A percentile compares a stretch with the other conserved stretches of the same genome.
Evolutionary conservation across 1,139 yeast species (phyloP).

Genomic region (Hanseniaspora sp.): DNA sequence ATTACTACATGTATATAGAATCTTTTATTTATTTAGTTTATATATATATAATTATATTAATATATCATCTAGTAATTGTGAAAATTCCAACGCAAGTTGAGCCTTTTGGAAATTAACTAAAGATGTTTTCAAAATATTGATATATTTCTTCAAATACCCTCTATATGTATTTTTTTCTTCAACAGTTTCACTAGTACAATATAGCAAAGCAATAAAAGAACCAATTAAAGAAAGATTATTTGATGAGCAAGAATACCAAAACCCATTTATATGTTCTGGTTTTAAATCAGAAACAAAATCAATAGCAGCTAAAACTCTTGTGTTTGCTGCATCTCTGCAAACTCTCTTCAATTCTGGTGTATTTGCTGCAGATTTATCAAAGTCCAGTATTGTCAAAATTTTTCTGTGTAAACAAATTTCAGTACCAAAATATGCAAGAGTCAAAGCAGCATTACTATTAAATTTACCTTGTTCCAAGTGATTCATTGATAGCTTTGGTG

Average conservation of each 20-base stretch:
- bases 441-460: conserved; percentile 63
- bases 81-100: conserved; percentile 45
- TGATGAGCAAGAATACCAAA: conserved; percentile 78
- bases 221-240: conserved; percentile 73
- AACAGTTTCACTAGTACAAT: conserved; percentile 45
- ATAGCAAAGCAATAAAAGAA: conserved; percentile 70
- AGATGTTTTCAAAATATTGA: conserved; percentile 62
- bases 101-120: conserved; percentile 69
- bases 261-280: conserved; percentile 72
- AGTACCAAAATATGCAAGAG: conserved; percentile 75
- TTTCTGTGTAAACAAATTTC: conserved; percentile 76
- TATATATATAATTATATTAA: background rate
- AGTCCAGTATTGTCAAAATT: conserved; percentile 49
- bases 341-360: conserved; percentile 55
- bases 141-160: conserved; percentile 59
- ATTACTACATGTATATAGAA: background rate
- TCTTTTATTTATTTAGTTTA: background rate
- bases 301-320: conserved; percentile 67
- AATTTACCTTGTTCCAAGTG: conserved; percentile 49
- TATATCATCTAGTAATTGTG: conserved; percentile 15
- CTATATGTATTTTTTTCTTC: conserved; percentile 57
- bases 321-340: conserved; percentile 74
- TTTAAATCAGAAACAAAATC: conserved; percentile 66
- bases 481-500: conserved; percentile 56
- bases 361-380: conserved; percentile 27